Percentiles rank a stretch among this genome's conserved stretches.
Conservation (phyloP, 768 basidiomycete genomes). For the Chalciporus pseudorubinellus region DNA sequence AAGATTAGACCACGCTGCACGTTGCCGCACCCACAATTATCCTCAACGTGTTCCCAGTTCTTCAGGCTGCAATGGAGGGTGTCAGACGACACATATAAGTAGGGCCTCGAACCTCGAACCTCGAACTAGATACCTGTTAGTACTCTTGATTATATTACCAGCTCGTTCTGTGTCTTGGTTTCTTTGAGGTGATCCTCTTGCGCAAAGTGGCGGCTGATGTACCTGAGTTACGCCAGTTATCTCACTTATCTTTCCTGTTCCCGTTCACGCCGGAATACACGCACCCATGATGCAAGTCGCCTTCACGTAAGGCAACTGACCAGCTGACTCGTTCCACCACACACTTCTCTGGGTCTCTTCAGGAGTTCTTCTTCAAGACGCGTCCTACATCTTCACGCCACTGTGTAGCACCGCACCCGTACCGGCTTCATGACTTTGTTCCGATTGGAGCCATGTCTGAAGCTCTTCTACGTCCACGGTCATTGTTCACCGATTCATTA, state of each 20-base stretch:
- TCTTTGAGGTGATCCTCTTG: constrained; percentile 30
- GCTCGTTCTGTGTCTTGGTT: constrained; percentile 21
- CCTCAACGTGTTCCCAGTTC: too few species aligned
- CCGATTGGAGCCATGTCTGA: constrained; percentile 31
- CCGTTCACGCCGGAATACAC: not conserved
- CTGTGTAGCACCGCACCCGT: constrained; percentile 32
- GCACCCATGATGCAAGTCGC: constrained; percentile 31
- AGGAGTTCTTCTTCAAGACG: constrained; percentile 31
- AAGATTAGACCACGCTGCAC: too few species aligned
- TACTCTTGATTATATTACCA: not conserved
- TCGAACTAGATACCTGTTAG: not conserved
- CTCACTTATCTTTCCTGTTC: not conserved
- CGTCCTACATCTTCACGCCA: constrained; percentile 29
- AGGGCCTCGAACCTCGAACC: too few species aligned
- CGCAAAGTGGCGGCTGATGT: constrained; percentile 28
- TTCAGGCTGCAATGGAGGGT: too few species aligned
- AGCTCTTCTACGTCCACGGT: constrained; percentile 27
- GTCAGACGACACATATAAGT: too few species aligned
- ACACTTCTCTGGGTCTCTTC: not conserved
- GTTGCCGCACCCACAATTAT: not conserved
- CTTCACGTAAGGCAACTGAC: constrained; percentile 11
- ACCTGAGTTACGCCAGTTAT: constrained; percentile 14
- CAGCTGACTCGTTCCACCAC: not conserved
- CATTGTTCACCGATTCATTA: constrained; percentile 25
- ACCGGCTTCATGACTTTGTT: constrained; percentile 32